phyloP scores from a whole-genome alignment of 805 yeast genomes.

The Debaryomyces maramus region DNA sequence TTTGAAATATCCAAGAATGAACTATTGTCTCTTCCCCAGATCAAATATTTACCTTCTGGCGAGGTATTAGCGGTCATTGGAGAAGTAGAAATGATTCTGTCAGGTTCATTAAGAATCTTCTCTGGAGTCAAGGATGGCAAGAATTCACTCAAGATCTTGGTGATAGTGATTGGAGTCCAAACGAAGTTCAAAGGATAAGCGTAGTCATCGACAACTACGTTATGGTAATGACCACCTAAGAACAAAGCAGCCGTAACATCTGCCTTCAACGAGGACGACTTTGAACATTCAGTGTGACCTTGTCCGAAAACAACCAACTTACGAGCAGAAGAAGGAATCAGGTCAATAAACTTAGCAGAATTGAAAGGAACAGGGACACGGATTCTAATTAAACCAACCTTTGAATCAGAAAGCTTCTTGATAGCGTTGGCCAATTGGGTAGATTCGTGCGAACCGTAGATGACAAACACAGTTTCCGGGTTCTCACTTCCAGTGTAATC shows the following conservation, averaged over 20 bases:
- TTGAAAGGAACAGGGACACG: slow-evolving; percentile 84
- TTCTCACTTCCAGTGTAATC: slow-evolving; percentile 65
- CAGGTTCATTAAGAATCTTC: slow-evolving; percentile 18
- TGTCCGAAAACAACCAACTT: slow-evolving; percentile 71
- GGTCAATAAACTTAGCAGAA: slow-evolving; percentile 53
- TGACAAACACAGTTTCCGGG: slow-evolving; percentile 75
- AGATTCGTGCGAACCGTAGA: slow-evolving; percentile 73
- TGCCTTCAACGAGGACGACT: slow-evolving; percentile 52
- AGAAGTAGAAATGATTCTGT: slow-evolving; percentile 14
- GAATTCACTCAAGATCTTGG: slow-evolving; percentile 49
- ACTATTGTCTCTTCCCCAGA: slow-evolving; percentile 72
- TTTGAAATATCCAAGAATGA: slow-evolving; percentile 56
- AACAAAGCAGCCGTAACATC: slow-evolving; percentile 75
- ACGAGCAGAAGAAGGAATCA: slow-evolving; percentile 58
- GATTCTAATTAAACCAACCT: slow-evolving; percentile 66
- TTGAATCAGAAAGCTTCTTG: slow-evolving; percentile 30
- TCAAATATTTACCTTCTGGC: slow-evolving; percentile 47
- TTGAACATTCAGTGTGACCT: slow-evolving; percentile 19
- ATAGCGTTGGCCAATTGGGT: slow-evolving; percentile 51
- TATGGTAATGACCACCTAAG: slow-evolving; percentile 43
- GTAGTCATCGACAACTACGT: slow-evolving; percentile 48
- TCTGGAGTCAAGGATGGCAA: slow-evolving; percentile 28
- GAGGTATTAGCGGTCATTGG: slow-evolving; percentile 39
- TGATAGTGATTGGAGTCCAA: slow-evolving; percentile 57
- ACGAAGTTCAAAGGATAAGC: slow-evolving; percentile 50